Evolutionary conservation across 148 eudicot species (phyloP).

Genomic region (Nepenthes mirabilis): DNA sequence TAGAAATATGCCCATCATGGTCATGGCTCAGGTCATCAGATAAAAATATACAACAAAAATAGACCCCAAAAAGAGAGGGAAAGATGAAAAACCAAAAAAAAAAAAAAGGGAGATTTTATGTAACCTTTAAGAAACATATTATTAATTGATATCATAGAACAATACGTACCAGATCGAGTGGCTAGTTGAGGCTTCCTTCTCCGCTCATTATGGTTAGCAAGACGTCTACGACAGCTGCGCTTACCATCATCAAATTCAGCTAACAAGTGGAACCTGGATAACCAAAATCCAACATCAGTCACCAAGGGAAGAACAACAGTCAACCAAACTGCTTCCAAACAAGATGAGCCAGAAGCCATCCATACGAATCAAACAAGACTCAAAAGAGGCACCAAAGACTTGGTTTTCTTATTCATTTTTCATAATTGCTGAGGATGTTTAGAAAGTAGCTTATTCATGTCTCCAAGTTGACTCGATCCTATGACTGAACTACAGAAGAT

Average conservation of each 20-base stretch:
- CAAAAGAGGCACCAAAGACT: too few species aligned
- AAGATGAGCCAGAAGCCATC: background rate
- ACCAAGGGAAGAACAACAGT: background rate
- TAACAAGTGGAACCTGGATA: conserved; percentile 70
- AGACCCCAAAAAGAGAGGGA: too few species aligned
- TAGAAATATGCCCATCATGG: too few species aligned
- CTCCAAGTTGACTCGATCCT: too few species aligned
- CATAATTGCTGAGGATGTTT: too few species aligned
- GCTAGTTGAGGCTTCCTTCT: conserved; percentile 54
- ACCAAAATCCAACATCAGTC: conserved; percentile 3
- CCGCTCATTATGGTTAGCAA: conserved; percentile 85
- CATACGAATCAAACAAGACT: too few species aligned
- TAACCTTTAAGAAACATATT: background rate
- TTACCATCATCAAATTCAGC: conserved; percentile 86
- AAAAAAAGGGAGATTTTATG: background rate
- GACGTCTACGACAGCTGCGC: conserved; percentile 91
- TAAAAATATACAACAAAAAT: too few species aligned
- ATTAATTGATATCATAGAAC: background rate
- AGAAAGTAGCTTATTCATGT: too few species aligned
- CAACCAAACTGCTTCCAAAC: background rate
- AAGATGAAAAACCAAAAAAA: too few species aligned
- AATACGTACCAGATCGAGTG: background rate
- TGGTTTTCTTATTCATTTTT: too few species aligned
- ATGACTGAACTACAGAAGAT: too few species aligned
- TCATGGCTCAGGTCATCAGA: too few species aligned